Base-by-base conservation (phyloP, 208 protist genomes). In the Crithidia brevicula region DNA sequence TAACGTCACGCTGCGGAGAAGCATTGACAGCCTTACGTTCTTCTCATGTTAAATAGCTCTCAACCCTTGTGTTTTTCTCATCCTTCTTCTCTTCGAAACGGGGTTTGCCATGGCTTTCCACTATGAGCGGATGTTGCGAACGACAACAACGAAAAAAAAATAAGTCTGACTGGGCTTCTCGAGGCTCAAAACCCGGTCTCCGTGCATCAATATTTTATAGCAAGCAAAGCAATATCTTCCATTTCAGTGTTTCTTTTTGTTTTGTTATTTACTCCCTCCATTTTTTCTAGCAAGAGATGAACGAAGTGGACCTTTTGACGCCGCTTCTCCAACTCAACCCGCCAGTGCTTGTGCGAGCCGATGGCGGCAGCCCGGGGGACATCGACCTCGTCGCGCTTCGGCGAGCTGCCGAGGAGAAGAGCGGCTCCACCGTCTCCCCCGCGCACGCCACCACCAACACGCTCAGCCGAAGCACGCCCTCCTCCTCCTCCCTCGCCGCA, bases 301-400 rank as follows among this genome's bases (percentile, higher is more conserved):
- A 43, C 38, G 53, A 57, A 6, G 51, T n/a, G 3, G 64, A 71
- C 34, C 58, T 57, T 40, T 50, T 36, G 15, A 10, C 63, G 15
- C 56, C 72, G 15, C 50, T 77, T 18, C 72, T 77, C 18, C 62
- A 77, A 47, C 40, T 71, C 16, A 71, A 77, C 42, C 72, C 72
- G 23, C 72, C 72, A 20, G 57, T 70, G 56, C 51, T 71, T 22
- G 72, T 77, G 46, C 72, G 70, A 15, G 33, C 70, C 27, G 52
- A 53, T 27, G 46, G 62, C 40, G 46, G 62, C 40, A 59, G 40
- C 30, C 11, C 51, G 25, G 34, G 38, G 31, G 27, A 45, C 0
- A 46, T 62, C 16, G 56, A 76, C 28, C 45, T 76, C 3, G 45
- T 38, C 0, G 70, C 61, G 25, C 56, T 76, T 10, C 70, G 70